Evolutionary conservation across 352 stramenopile genomes (phyloP), one percentile per base, ranked within the genome.

Genomic region (Phytophthora capsici): DNA sequence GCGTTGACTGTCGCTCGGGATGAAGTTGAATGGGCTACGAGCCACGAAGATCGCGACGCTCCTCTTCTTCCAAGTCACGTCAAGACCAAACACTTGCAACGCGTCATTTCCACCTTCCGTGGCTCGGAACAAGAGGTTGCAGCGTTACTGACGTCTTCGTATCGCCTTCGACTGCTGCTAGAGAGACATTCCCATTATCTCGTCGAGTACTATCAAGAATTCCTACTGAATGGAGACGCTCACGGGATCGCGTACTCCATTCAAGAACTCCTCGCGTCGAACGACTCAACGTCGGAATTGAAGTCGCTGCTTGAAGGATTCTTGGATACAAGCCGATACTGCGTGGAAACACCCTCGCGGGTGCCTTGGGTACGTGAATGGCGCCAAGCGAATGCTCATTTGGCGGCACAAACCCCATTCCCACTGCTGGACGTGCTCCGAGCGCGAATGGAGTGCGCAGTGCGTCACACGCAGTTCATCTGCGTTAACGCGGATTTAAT

Each of bases 321-420:
- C 34, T 70, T 68, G 10, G 65, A 76, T 19, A 64, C 28, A 8
- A 69, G 77, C 17, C 57, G 68, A 6, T 77, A 77, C 22, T 49
- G 48, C 16, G 57, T 82, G 20, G 54, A 76, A 34, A 36, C 61
- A 30, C 61, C 46, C 13, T 37, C 46, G 36, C 22, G 49, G 30
- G 47, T 57, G 45, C 63, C 63, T 1, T 90, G 82, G 79, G 63
- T 78, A 2, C 79, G 82, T n/a, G 77, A 90, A 64, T 90, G 82
- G 82, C 71, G 79, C 6, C 82, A 90, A 55, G 57, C 85, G 4
- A 87, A 77, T 36, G 57, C 76, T 5, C 65, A 81, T 37, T 59
- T 90, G 7, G 56, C 51, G 2, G 62, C 30, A 12, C 47, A 30
- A 45, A 17, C 23, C 10, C 45, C 63, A 25, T 20, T 80, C 0